Percentiles rank a stretch among this genome's conserved stretches.
phyloP scores from a whole-genome alignment of 805 yeast species.

The Teunomyces funiuensis region DNA sequence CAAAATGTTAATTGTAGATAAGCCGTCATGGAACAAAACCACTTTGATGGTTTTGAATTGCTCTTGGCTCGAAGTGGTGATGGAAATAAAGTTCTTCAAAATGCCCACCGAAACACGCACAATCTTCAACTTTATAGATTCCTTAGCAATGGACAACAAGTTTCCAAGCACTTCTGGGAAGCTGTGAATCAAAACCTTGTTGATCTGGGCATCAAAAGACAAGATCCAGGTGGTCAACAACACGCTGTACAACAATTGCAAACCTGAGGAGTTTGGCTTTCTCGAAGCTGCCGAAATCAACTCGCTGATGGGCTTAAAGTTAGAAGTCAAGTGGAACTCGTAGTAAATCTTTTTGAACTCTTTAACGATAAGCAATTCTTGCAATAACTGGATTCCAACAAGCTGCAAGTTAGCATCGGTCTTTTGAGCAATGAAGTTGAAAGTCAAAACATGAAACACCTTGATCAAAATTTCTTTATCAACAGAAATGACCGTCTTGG shows the following conservation, averaged over 20 bases:
- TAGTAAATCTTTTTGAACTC: conserved; percentile 52
- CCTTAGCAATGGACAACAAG: conserved; percentile 61
- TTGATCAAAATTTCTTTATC: conserved; percentile 41
- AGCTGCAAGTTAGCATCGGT: conserved; percentile 52
- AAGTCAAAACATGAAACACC: conserved; percentile 37
- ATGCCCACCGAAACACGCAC: conserved; percentile 81
- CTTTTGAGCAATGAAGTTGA: conserved; percentile 28
- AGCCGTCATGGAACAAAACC: conserved; percentile 72
- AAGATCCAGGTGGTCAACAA: conserved; percentile 82
- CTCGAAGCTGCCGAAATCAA: conserved; percentile 31
- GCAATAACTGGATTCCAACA: conserved; percentile 61
- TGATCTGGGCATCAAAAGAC: conserved; percentile 63
- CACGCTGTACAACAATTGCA: conserved; percentile 82
- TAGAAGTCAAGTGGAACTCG: conserved; percentile 30
- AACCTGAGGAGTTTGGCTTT: conserved; percentile 44
- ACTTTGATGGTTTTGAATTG: conserved; percentile 59
- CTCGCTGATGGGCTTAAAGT: conserved; percentile 33
- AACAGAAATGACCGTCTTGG: conserved; percentile 13
- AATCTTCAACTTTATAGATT: conserved; percentile 89
- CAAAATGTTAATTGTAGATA: conserved; percentile 64
- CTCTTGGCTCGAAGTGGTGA: conserved; percentile 26
- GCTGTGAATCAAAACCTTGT: conserved; percentile 46
- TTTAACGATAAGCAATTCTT: conserved; percentile 57
- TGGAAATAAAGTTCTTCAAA: conserved; percentile 57
- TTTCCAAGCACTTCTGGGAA: conserved; percentile 56